A percentile compares a stretch with the other conserved stretches of the same genome.
phyloP scores from a whole-genome alignment of 192 early-diverging fungal species.

The Coemansia sp. region DNA sequence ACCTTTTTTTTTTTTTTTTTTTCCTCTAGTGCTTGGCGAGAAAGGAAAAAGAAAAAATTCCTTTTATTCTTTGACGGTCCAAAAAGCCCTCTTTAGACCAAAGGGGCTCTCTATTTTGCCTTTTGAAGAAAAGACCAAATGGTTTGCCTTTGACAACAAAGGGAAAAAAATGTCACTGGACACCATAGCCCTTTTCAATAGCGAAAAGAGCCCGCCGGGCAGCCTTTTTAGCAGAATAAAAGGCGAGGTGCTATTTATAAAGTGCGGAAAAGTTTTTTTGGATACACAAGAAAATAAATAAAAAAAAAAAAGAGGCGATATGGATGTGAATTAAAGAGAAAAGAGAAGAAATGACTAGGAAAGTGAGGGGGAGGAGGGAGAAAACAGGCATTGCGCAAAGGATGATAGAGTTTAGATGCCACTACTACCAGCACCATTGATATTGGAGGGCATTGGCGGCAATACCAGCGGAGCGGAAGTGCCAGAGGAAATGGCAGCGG shows the following conservation, averaged over 20 bases:
- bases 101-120: not conserved
- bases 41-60: not conserved
- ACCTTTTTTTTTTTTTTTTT: constrained; percentile 1
- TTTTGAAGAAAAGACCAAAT: constrained; percentile 6
- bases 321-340: not conserved
- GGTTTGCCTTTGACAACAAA: not conserved
- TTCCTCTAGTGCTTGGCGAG: not conserved
- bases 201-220: not conserved
- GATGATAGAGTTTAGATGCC: not conserved
- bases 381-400: not conserved
- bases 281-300: not conserved
- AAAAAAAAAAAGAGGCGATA: constrained; percentile 2
- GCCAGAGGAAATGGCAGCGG: not conserved
- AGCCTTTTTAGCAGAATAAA: not conserved
- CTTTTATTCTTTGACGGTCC: not conserved
- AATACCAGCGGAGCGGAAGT: constrained; percentile 17
- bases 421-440: constrained; percentile 7
- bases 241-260: no score
- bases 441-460: constrained; percentile 25
- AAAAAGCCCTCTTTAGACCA: not conserved
- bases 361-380: not conserved
- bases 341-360: not conserved
- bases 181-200: not conserved
- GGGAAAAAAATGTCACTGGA: constrained; percentile 1
- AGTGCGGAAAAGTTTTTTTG: not conserved